These are phyloP conservation scores for Leccinum subatratum DNA, from an alignment of 1,284 basidiomycete genomes.

Conservation along the genomic window DNA sequence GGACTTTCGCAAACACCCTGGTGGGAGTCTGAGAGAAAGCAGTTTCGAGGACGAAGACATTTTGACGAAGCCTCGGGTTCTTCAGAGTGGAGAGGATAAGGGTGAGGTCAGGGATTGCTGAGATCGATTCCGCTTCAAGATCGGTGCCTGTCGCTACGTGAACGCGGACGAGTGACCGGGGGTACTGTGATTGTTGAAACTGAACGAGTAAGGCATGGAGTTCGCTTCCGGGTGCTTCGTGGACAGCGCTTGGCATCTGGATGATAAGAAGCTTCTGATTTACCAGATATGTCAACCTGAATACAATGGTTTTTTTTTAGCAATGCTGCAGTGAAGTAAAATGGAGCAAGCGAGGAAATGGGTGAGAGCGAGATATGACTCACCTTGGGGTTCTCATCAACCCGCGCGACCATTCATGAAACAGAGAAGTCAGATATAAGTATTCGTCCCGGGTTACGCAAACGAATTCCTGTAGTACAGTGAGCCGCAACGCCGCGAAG, in stretches of 20 bases:
- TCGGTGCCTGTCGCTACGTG: not conserved
- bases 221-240: not conserved
- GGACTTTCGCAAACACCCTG: not conserved
- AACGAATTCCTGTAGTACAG: not conserved
- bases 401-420: not conserved
- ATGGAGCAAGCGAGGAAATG: no score
- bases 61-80: not conserved
- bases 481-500: not conserved
- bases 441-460: not conserved
- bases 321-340: no score
- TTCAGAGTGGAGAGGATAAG: not conserved
- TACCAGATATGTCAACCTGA: not conserved
- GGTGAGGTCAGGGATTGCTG: not conserved
- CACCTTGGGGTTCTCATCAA: not conserved
- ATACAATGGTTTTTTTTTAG: not conserved
- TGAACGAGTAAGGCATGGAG: not conserved
- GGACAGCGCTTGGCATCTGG: not conserved
- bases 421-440: not conserved
- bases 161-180: not conserved
- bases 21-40: not conserved
- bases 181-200: not conserved
- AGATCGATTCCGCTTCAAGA: not conserved
- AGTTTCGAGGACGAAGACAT: not conserved
- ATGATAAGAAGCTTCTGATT: not conserved
- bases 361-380: not conserved